Conservation (phyloP, 2,329 filamentous ascomycete species). For the Chaetomiaceae sp. region DNA sequence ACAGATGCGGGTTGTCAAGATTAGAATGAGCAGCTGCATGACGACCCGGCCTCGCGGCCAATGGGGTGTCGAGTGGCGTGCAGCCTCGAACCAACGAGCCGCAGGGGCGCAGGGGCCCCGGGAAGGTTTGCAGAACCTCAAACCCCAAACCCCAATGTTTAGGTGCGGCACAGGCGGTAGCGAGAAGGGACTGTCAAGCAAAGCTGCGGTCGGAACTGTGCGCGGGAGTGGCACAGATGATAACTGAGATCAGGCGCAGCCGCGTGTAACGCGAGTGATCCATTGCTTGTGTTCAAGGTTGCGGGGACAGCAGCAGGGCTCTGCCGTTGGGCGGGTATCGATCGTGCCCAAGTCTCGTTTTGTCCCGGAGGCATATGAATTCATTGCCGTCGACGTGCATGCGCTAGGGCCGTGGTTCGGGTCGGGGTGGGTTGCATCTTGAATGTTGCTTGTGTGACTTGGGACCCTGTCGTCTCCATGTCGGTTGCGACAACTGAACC, state of each 20-base stretch:
- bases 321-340: no score
- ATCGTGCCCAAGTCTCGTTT: no score
- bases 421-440: background rate
- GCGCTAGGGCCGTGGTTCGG: no score
- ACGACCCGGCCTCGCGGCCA: constrained; percentile 1
- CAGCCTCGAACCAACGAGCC: constrained; percentile 11
- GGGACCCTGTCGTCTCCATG: no score
- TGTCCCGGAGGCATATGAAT: no score
- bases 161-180: background rate
- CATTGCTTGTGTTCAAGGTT: no score
- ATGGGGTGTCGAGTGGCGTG: background rate
- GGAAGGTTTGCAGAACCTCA: background rate
- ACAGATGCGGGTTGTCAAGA: background rate
- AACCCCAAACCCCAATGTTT: background rate
- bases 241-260: no score
- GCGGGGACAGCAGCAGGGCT: no score
- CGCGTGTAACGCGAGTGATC: no score
- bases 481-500: no score
- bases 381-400: no score
- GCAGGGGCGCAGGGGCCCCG: background rate
- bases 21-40: constrained; percentile 5
- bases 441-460: background rate
- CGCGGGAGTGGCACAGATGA: background rate
- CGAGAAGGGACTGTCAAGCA: background rate
- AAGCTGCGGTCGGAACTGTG: background rate